These are phyloP conservation scores for Mortierella alpina DNA, from an alignment of 192 early-diverging fungal genomes.

Conservation along the genomic window DNA sequence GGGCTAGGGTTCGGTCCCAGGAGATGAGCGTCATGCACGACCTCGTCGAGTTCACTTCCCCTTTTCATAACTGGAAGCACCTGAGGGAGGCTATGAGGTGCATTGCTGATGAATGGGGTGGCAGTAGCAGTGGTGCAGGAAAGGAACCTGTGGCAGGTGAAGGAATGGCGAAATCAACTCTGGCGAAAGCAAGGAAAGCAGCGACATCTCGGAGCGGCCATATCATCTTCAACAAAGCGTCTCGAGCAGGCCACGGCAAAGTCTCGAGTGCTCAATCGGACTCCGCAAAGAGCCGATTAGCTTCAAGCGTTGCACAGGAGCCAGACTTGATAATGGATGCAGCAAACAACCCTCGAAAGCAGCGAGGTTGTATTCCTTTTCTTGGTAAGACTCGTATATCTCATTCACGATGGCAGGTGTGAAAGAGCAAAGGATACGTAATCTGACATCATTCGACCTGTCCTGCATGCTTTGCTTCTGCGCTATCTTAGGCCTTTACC, in stretches of 20 bases:
- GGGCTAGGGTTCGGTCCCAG: conserved; percentile 57
- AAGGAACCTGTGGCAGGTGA: neutral
- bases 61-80: conserved; percentile 68
- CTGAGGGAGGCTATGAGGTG: conserved; percentile 67
- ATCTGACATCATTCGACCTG: neutral
- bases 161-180: neutral
- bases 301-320: neutral
- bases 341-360: conserved; percentile 18
- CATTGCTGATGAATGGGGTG: conserved; percentile 66
- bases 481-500: conserved; percentile 56
- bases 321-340: conserved; percentile 11
- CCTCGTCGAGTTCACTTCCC: conserved; percentile 64
- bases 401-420: neutral
- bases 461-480: neutral
- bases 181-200: conserved; percentile 7
- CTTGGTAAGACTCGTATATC: conserved; percentile 54
- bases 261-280: no score
- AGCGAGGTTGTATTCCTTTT: conserved; percentile 70
- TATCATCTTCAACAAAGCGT: no score
- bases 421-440: neutral
- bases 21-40: conserved; percentile 62
- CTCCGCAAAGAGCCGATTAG: no score
- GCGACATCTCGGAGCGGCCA: no score
- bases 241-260: no score
- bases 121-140: neutral